phyloP scores from a whole-genome alignment of 2,329 filamentous ascomycete species.

The Chlorencoelia australis region DNA sequence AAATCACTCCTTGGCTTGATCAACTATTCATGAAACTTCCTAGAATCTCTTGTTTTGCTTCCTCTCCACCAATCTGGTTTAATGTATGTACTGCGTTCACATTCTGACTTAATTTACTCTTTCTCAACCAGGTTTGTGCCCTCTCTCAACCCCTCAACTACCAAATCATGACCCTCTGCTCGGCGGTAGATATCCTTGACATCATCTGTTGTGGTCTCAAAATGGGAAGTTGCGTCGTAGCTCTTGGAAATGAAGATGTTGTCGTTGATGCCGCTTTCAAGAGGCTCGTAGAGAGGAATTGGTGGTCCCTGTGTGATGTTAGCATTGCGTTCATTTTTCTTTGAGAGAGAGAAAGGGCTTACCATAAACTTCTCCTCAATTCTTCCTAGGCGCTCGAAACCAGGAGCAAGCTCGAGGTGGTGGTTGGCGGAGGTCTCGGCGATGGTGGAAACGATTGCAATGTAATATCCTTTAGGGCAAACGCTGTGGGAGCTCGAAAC shows the following conservation, averaged over 20 bases:
- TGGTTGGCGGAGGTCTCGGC: constrained; percentile 87
- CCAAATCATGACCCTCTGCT: constrained; percentile 60
- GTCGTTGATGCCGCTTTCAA: constrained; percentile 72
- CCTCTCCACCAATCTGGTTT: too few relatives aligned
- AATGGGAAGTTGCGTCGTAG: constrained; percentile 96
- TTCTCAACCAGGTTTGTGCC: constrained; percentile 58
- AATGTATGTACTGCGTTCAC: too few relatives aligned
- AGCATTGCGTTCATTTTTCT: constrained; percentile 3
- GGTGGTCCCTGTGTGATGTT: constrained; percentile 52
- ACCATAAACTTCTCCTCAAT: constrained; percentile 98
- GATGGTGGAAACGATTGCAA: constrained; percentile 96
- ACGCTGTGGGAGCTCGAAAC: constrained; percentile 96
- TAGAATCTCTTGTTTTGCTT: too few relatives aligned
- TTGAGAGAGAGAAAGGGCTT: constrained; percentile 20
- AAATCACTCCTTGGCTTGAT: too few relatives aligned
- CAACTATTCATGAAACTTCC: too few relatives aligned
- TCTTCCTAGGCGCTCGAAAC: constrained; percentile 81
- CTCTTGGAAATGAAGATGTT: constrained; percentile 97
- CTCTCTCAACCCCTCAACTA: constrained; percentile 55
- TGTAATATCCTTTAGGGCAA: constrained; percentile 97
- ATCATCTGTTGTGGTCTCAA: constrained; percentile 85
- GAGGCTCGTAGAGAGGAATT: constrained; percentile 87
- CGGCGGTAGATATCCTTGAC: constrained; percentile 88
- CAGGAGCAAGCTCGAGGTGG: constrained; percentile 87
- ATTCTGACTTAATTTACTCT: constrained; percentile 37